Base-by-base conservation (phyloP, 2,329 filamentous ascomycete genomes). In the Stemphylium vesicarium region DNA sequence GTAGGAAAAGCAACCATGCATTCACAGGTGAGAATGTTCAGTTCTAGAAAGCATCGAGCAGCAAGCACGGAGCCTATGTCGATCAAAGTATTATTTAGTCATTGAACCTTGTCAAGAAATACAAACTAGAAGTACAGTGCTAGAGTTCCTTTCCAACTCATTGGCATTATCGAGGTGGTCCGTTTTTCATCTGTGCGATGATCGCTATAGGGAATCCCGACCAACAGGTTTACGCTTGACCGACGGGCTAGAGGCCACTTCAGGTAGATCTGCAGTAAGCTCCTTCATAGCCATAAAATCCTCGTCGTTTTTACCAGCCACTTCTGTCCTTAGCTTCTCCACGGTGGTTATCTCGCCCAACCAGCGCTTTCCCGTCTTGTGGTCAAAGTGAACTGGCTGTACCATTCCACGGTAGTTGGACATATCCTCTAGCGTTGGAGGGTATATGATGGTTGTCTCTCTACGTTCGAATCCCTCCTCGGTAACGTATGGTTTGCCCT, bases 361-460 rank as follows among this genome's bases (percentile, higher is more conserved):
- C 66, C 66, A 69, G 18, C 60, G 57, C 46, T 63, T 50, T 11
- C 66, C 64, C n/a, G 66, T 68, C 38, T 69, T 65, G 43, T 71
- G 65, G 24, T 65, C 57, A 38, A 75, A 75, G 16, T 71, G 64
- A 16, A 75, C 63, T 1, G 66, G 63, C 18, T 69, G 56, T 3
- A 73, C 63, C 6, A 63, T 60, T 12, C 72, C 71, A 2, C 37
- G 42, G 33, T 73, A 73, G 1, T 50, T 45, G 3, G 59, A 64
- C 52, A 73, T 61, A 38, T 73, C 66, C 47, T 78, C 76, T 3
- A 80, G 47, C 1, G 69, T 74, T 1, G 80, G 79, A 26, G 78
- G 75, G 59, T 83, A 78, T 1, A 81, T 68, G 68, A 78, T 80
- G 4, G 75, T 80, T 4, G 75, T 76, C 56, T 81, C 77, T 15